phyloP scores from a whole-genome alignment of 371 early-diverging fungal genomes.

The Apophysomyces variabilis region DNA sequence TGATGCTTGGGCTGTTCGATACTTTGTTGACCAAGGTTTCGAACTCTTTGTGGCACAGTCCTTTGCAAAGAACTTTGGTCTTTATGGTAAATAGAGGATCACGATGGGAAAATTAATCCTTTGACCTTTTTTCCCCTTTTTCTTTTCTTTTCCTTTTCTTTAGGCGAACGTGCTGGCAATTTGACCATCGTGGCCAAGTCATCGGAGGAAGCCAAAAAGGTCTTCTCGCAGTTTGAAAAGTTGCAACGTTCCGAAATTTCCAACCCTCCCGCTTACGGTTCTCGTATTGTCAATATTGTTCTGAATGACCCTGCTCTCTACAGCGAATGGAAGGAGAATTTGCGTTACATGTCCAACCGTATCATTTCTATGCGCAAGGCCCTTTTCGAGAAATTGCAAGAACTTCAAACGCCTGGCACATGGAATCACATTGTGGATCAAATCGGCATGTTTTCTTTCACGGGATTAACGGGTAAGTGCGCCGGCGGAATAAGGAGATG shows the following conservation, averaged over 20 bases:
- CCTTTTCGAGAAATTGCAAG: conserved; percentile 65
- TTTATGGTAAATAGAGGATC: conserved; percentile 70
- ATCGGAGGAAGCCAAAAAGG: conserved; percentile 54
- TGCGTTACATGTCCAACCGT: conserved; percentile 86
- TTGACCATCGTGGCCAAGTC: conserved; percentile 74
- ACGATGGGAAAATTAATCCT: neutral
- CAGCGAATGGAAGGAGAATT: conserved; percentile 82
- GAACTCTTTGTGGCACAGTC: conserved; percentile 91
- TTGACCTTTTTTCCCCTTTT: neutral
- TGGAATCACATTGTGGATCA: conserved; percentile 95
- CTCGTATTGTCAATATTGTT: conserved; percentile 85
- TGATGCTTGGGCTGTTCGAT: conserved; percentile 91
- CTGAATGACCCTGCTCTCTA: conserved; percentile 80
- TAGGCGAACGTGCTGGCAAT: conserved; percentile 89
- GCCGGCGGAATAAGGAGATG: neutral
- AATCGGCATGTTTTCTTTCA: conserved; percentile 98
- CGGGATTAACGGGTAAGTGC: conserved; percentile 73
- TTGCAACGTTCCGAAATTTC: conserved; percentile 86
- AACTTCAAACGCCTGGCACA: conserved; percentile 85
- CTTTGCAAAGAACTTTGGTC: conserved; percentile 97
- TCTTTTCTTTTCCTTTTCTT: conserved; percentile 15
- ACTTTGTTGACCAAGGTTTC: conserved; percentile 89
- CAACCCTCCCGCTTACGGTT: conserved; percentile 90
- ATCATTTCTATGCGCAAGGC: conserved; percentile 86
- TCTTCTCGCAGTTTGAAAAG: conserved; percentile 85